Conservation (phyloP, 495 filamentous ascomycete genomes). For the Choiromyces venosus region DNA sequence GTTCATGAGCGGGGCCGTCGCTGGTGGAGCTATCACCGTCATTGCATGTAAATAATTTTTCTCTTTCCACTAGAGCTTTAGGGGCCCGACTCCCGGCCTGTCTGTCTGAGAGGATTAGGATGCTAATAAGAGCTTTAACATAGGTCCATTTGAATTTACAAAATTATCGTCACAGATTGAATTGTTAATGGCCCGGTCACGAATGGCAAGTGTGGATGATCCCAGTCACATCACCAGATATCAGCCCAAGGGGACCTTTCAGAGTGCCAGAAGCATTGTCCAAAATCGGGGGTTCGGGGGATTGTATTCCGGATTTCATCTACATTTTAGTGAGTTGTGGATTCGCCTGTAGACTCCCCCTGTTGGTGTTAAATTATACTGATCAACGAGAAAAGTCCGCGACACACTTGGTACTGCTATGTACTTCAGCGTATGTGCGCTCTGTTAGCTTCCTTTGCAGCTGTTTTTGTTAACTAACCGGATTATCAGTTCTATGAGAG, state of each 20-base stretch:
- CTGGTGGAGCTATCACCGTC: slow-evolving; percentile 72
- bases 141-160: slow-evolving; percentile 88
- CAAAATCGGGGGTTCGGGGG: slow-evolving; percentile 69
- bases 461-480: slow-evolving; percentile 7
- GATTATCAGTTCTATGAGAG: slow-evolving; percentile 61
- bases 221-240: slow-evolving; percentile 55
- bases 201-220: slow-evolving; percentile 57
- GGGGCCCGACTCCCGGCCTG: background rate
- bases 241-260: slow-evolving; percentile 72
- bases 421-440: slow-evolving; percentile 65
- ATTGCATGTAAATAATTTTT: slow-evolving; percentile 67
- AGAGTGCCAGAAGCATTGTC: slow-evolving; percentile 72
- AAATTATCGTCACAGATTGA: slow-evolving; percentile 89
- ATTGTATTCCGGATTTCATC: slow-evolving; percentile 77
- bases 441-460: background rate
- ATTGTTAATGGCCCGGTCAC: slow-evolving; percentile 67
- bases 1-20: slow-evolving; percentile 62
- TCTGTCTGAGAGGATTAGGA: slow-evolving; percentile 12
- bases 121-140: slow-evolving; percentile 12
- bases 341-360: background rate
- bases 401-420: slow-evolving; percentile 85
- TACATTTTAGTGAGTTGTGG: slow-evolving; percentile 64
- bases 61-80: slow-evolving; percentile 3
- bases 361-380: background rate
- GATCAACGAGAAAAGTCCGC: slow-evolving; percentile 52